These are phyloP conservation scores for Isochrysis galbana DNA, from an alignment of 78 protist species.

Conservation along the genomic window DNA sequence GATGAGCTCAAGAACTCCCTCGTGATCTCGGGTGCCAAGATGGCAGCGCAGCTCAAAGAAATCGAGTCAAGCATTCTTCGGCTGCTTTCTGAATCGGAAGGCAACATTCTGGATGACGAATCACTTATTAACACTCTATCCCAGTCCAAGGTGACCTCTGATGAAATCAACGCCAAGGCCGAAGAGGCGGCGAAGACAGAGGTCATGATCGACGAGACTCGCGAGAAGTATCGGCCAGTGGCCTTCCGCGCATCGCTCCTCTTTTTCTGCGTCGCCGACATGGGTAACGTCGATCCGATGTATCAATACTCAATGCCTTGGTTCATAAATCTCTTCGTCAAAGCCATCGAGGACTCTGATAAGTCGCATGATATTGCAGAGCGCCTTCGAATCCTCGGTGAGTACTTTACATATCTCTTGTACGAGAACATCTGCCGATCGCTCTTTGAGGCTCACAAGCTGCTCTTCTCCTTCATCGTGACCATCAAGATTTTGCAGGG, in stretches of 20 bases:
- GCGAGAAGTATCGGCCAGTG: conserved; percentile 63
- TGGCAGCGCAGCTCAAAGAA: conserved; percentile 51
- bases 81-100: conserved; percentile 58
- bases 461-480: conserved; percentile 64
- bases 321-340: conserved; percentile 60
- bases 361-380: not conserved
- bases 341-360: conserved; percentile 38
- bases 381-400: conserved; percentile 34
- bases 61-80: conserved; percentile 72
- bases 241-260: conserved; percentile 63
- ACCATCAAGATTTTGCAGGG: conserved; percentile 47
- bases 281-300: conserved; percentile 73
- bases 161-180: conserved; percentile 52
- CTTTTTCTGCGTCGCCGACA: conserved; percentile 70
- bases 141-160: conserved; percentile 57
- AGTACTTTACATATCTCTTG: conserved; percentile 43
- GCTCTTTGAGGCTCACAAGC: conserved; percentile 65
- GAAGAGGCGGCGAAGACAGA: conserved; percentile 65
- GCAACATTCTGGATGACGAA: conserved; percentile 81
- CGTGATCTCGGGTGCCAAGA: conserved; percentile 42
- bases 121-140: conserved; percentile 61
- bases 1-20: conserved; percentile 69
- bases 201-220: conserved; percentile 50
- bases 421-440: conserved; percentile 68
- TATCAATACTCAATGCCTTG: conserved; percentile 74